These are phyloP conservation scores for Ilyonectria mors-panacis DNA, from an alignment of 2,329 filamentous ascomycete species.

Conservation along the genomic window DNA sequence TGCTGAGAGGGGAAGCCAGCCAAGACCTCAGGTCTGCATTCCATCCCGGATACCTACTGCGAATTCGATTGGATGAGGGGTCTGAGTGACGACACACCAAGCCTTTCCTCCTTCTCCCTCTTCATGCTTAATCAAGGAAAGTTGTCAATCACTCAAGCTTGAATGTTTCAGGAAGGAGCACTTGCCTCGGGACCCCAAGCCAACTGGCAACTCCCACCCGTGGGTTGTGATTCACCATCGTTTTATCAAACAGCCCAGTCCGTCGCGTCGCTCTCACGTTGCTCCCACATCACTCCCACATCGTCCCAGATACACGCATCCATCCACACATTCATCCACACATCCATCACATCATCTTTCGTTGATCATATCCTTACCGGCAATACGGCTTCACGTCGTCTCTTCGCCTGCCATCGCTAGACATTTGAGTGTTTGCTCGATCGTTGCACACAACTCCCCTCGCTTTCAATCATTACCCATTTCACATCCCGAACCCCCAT, in stretches of 20 bases:
- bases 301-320: background rate
- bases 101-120: too few species aligned
- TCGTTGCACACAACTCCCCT: background rate
- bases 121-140: background rate
- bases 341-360: constrained; percentile 6
- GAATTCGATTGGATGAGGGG: too few species aligned
- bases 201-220: background rate
- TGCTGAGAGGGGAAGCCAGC: too few species aligned
- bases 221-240: background rate
- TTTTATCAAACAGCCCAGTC: background rate
- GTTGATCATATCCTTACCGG: constrained; percentile 2
- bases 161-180: background rate
- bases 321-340: background rate
- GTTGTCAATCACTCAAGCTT: background rate
- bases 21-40: too few species aligned
- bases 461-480: background rate
- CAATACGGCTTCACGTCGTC: background rate
- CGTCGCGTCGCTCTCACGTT: background rate
- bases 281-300: background rate
- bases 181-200: background rate
- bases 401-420: background rate
- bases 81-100: too few species aligned
- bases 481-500: background rate
- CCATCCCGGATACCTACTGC: too few species aligned
- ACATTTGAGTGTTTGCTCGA: background rate